A percentile compares a stretch with the other conserved stretches of the same genome.
phyloP scores from a whole-genome alignment of 176 grass and related monocot species.

The Aegilops bicornis region DNA sequence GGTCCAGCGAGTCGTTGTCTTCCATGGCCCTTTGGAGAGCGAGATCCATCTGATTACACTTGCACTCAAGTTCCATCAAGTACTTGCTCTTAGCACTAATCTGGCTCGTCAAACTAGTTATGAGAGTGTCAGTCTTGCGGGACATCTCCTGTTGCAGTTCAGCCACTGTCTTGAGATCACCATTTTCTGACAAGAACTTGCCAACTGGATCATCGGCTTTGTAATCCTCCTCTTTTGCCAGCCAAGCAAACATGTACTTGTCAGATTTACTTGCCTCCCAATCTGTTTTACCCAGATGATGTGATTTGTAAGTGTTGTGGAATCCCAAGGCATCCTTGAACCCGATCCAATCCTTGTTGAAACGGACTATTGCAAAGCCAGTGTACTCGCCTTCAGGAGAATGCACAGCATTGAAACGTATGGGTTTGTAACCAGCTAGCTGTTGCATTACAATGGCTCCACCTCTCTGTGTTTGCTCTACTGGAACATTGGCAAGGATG shows the following conservation, averaged over 20 bases:
- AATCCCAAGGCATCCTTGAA: constrained; percentile 64
- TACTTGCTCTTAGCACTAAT: constrained; percentile 46
- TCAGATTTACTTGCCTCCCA: constrained; percentile 10
- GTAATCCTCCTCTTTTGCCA: constrained; percentile 48
- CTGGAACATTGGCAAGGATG: constrained; percentile 44
- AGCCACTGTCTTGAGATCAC: constrained; percentile 43
- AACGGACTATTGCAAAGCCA: constrained; percentile 37
- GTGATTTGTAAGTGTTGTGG: constrained; percentile 39
- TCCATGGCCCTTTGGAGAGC: constrained; percentile 45
- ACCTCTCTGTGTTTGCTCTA: neutral
- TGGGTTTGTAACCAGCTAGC: constrained; percentile 38
- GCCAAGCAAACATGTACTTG: constrained; percentile 36
- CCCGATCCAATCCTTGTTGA: constrained; percentile 58
- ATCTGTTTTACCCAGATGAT: constrained; percentile 39
- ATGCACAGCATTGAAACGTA: neutral
- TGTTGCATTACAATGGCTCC: constrained; percentile 29
- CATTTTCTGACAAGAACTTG: constrained; percentile 34
- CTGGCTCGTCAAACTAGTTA: constrained; percentile 37
- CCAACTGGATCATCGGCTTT: constrained; percentile 35
- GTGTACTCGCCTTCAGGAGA: constrained; percentile 21
- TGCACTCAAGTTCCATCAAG: constrained; percentile 37
- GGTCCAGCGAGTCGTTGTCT: constrained; percentile 38
- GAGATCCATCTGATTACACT: constrained; percentile 44
- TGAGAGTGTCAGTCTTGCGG: constrained; percentile 40
- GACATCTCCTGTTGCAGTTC: constrained; percentile 39